A percentile compares a stretch with the other conserved stretches of the same genome.
These are phyloP conservation scores for Fusarium xylarioides DNA, from an alignment of 2,329 filamentous ascomycete genomes.

Conservation along the genomic window DNA sequence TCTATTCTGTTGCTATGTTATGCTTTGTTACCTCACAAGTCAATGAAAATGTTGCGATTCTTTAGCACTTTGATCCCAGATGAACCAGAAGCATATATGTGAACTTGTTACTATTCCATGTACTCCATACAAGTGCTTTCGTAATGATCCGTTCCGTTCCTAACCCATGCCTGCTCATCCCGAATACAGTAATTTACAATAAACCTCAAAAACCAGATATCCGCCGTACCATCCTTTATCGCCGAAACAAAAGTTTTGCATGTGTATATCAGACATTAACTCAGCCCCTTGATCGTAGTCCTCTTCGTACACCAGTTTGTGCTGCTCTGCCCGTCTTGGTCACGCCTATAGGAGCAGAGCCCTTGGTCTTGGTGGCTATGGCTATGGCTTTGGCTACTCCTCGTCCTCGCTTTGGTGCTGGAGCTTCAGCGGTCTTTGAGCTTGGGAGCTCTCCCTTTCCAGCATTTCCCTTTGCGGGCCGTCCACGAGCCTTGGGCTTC, in stretches of 20 bases:
- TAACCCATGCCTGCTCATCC: not conserved
- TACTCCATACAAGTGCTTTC: not conserved
- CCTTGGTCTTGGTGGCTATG: conserved; percentile 8
- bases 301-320: conserved; percentile 29
- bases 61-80: not conserved
- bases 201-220: not conserved
- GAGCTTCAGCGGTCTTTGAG: conserved; percentile 12
- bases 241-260: not conserved
- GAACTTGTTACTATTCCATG: not conserved
- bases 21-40: not conserved
- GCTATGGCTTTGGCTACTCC: conserved; percentile 14
- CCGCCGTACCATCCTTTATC: not conserved
- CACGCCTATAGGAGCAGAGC: conserved; percentile 26
- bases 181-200: not conserved
- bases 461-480: conserved; percentile 31
- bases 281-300: conserved; percentile 31
- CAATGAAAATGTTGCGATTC: not conserved
- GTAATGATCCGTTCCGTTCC: not conserved
- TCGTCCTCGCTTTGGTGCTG: conserved; percentile 23
- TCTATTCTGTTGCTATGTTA: not conserved
- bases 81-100: not conserved
- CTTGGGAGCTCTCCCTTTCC: conserved; percentile 39
- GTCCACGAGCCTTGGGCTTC: conserved; percentile 31
- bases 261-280: not conserved
- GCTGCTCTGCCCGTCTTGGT: conserved; percentile 30